Evolutionary conservation across 1,284 basidiomycete genomes (phyloP).

Genomic region (Tylopilus sp.): DNA sequence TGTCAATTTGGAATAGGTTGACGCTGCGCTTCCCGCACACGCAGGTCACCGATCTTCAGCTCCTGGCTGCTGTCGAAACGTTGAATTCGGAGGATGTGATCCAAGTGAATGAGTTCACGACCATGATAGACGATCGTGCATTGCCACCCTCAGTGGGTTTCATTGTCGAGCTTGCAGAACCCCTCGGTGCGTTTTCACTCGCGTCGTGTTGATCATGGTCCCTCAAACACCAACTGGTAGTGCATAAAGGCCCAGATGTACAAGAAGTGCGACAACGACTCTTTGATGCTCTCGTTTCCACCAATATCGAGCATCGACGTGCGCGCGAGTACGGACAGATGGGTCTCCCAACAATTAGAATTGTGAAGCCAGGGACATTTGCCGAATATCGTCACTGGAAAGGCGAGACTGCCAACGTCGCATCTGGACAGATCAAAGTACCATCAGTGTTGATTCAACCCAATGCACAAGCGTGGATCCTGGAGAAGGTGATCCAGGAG

Average conservation of each 20-base stretch:
- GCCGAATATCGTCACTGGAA: constrained; percentile 29
- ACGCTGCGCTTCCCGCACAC: constrained; percentile 12
- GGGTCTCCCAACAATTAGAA: constrained; percentile 24
- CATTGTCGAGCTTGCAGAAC: constrained; percentile 26
- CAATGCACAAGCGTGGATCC: constrained; percentile 20
- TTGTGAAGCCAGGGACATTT: constrained; percentile 31
- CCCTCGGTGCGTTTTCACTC: constrained; percentile 16
- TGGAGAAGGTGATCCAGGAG: constrained; percentile 16
- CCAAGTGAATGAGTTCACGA: constrained; percentile 27
- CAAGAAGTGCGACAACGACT: constrained; percentile 11
- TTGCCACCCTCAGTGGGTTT: constrained; percentile 22
- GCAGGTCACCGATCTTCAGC: constrained; percentile 20
- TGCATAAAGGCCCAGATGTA: constrained; percentile 15
- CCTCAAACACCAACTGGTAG: too few relatives aligned
- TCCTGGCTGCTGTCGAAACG: constrained; percentile 12
- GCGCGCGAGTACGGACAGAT: constrained; percentile 8
- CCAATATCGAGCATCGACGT: neutral
- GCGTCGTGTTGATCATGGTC: too few relatives aligned
- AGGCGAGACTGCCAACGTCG: constrained; percentile 2
- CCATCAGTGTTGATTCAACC: constrained; percentile 22
- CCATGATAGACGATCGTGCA: constrained; percentile 21
- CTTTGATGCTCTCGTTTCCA: constrained; percentile 20
- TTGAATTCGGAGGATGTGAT: constrained; percentile 11
- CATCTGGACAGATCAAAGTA: constrained; percentile 29
- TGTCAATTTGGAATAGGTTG: constrained; percentile 10